Base-by-base conservation (phyloP, 306 rosid genomes). In the Calophaca sinica region DNA sequence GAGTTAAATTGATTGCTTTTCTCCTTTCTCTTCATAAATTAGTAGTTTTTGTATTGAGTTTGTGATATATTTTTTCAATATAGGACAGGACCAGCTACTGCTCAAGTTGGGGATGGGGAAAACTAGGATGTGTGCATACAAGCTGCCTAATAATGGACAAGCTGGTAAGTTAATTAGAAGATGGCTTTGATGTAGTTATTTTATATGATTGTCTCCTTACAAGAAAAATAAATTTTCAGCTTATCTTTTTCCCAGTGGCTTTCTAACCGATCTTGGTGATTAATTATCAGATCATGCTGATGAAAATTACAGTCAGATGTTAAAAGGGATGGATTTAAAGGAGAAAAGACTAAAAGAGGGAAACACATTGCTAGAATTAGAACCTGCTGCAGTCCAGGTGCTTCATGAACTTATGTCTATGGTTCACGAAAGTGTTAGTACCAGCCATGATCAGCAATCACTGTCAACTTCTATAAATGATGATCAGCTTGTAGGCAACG, bases 341-440 rank as follows among this genome's bases (percentile, higher is more conserved):
- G 88, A 78, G 70, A 90, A 79, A 70, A 84, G 75, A 26, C 48
- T 46, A 39, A 70, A 75, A 53, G 88, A 83, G 74, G 79, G 51
- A 77, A 65, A 36, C 72, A 45, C 46, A n/a, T 79, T 85, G 70
- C 86, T 74, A 62, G 85, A 85, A 63, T 80, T 92, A 73, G 96
- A 89, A 63, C 89, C 96, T 46, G 59, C 76, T 72, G 85, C 82
- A 46, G 77, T 74, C 70, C 93, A 80, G 86, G 91, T 89, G 87
- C 96, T 92, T 83, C 97, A 84, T 81, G 92, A 86, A 80, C 90
- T 96, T 70, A 81, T 92, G 82, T 87, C 94, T 74, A 59, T 90
- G 75, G 98, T 96, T 84, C 98, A 96, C 83, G 80, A 74, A 65
- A 75, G 77, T 14, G 74, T 90, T 45, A 83, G 81, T 20, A 38